Conservation (phyloP, 805 yeast genomes). For the Saccharomycopsis olivae region DNA sequence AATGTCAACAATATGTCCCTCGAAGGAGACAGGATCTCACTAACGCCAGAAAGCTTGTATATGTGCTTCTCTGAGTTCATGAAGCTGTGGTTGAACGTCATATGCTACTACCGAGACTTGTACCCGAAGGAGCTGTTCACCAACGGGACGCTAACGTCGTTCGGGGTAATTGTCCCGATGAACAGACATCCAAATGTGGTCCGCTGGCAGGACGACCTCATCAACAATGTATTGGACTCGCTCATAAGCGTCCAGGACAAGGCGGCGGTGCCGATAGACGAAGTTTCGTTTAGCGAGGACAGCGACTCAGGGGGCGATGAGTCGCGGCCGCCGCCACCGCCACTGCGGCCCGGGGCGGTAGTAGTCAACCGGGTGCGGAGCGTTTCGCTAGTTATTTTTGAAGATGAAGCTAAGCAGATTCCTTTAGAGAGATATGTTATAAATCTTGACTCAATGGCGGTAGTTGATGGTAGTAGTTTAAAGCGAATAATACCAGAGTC, state of each 20-base stretch:
- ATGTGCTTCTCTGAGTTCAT: conserved; percentile 14
- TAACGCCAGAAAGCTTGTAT: no score
- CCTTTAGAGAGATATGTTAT: conserved; percentile 13
- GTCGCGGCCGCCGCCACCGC: no score
- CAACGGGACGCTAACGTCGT: conserved; percentile 4
- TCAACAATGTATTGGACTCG: conserved; percentile 7
- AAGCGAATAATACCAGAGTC: conserved; percentile 1
- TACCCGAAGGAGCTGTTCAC: conserved; percentile 15
- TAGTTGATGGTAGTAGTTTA: not conserved
- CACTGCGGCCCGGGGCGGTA: no score
- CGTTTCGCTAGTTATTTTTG: conserved; percentile 12
- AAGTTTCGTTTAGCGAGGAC: not conserved
- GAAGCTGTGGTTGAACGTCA: conserved; percentile 15
- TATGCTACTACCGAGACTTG: conserved; percentile 11
- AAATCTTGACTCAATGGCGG: conserved; percentile 4
- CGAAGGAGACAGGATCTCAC: no score
- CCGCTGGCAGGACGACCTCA: conserved; percentile 13
- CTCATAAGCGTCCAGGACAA: conserved; percentile 3
- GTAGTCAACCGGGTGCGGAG: conserved; percentile 11
- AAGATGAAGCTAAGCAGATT: not conserved
- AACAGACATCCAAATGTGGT: conserved; percentile 14
- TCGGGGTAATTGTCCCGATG: conserved; percentile 16
- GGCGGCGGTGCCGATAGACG: not conserved
- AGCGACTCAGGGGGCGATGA: not conserved
- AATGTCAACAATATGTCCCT: no score